A percentile compares a stretch with the other conserved stretches of the same genome.
These are phyloP conservation scores for Didymella glomerata DNA, from an alignment of 2,329 filamentous ascomycete genomes.

Conservation along the genomic window DNA sequence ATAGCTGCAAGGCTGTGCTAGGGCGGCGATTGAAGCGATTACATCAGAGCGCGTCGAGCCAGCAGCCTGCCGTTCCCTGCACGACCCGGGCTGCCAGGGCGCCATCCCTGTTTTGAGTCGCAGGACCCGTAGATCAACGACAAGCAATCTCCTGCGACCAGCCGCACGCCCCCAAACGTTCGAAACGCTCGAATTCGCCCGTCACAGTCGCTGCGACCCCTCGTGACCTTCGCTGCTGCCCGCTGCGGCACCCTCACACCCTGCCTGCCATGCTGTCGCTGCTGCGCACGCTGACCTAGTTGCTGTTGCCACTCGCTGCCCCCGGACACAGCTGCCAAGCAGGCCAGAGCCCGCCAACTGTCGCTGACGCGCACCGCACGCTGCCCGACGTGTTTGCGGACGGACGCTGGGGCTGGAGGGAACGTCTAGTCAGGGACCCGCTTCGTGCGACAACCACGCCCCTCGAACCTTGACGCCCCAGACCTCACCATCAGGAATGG, in stretches of 20 bases:
- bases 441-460: conserved; percentile 33
- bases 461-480: conserved; percentile 25
- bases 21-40: conserved; percentile 20
- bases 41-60: conserved; percentile 18
- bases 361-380: conserved; percentile 21
- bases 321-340: conserved; percentile 9
- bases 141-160: conserved; percentile 33
- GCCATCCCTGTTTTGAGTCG: conserved; percentile 32
- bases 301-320: conserved; percentile 24
- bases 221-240: conserved; percentile 13
- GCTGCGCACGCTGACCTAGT: conserved; percentile 27
- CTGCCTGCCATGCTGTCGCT: conserved; percentile 26
- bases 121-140: conserved; percentile 18
- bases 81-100: conserved; percentile 1
- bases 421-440: conserved; percentile 21
- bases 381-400: conserved; percentile 18
- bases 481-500: conserved; percentile 35
- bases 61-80: conserved; percentile 12
- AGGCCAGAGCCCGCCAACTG: conserved; percentile 11
- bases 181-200: conserved; percentile 20
- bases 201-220: neutral
- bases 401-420: conserved; percentile 16
- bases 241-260: conserved; percentile 9
- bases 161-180: conserved; percentile 16
- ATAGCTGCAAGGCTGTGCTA: conserved; percentile 22